Evolutionary conservation across 139 green algal species (phyloP).

Genomic region (Chlamydomonas sphaeroides): DNA sequence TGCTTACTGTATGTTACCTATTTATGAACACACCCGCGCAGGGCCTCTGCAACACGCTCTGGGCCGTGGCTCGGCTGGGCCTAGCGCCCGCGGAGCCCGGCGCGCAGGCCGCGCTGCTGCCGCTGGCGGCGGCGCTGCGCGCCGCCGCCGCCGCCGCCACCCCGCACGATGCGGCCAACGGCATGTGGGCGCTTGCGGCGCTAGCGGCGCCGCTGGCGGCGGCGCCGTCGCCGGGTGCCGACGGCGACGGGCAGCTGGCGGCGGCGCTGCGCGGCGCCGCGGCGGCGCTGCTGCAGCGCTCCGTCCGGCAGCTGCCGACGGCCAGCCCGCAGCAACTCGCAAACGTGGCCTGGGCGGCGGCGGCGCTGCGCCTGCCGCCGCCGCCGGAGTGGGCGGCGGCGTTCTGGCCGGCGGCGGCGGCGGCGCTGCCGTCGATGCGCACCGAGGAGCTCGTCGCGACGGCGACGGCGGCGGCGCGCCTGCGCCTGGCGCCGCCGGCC

Average conservation of each 20-base stretch:
- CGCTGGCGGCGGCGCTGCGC: neutral
- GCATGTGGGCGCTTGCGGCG: conserved; percentile 14
- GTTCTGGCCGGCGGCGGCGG: conserved; percentile 16
- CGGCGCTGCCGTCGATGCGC: neutral
- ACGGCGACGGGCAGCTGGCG: too few relatives aligned
- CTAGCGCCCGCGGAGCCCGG: neutral
- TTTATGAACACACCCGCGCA: too few relatives aligned
- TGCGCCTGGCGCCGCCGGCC: neutral
- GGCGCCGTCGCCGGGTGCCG: too few relatives aligned
- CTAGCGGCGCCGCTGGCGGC: neutral
- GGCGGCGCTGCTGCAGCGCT: conserved; percentile 1
- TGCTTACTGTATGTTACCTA: too few relatives aligned
- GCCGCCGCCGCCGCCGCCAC: neutral
- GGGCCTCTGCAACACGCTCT: conserved; percentile 48
- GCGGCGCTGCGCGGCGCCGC: neutral
- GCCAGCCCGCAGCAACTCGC: conserved; percentile 42
- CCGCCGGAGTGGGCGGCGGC: conserved; percentile 10
- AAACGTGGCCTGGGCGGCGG: conserved; percentile 37
- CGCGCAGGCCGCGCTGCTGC: neutral
- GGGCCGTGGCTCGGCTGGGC: conserved; percentile 23
- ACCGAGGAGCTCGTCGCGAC: conserved; percentile 32
- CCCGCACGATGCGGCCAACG: conserved; percentile 21
- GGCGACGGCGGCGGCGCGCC: neutral
- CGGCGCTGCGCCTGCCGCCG: conserved; percentile 13
- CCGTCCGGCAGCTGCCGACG: neutral